phyloP scores from a whole-genome alignment of 75 land plant genomes.

The Chamaecyparis obtusa region DNA sequence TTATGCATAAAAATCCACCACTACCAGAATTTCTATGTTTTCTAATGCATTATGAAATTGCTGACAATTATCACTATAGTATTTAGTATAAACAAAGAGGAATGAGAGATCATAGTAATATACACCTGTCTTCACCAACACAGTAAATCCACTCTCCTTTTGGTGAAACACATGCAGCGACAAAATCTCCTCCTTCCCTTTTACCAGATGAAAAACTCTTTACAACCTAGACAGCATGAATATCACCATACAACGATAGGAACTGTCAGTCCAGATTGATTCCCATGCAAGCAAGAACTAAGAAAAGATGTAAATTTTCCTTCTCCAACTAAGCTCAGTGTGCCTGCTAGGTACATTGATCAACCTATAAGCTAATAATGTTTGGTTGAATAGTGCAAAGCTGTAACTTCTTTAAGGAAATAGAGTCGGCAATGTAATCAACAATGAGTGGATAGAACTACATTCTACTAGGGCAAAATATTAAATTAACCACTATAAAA shows the following conservation, averaged over 20 bases:
- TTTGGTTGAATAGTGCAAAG: background rate
- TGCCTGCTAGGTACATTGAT: background rate
- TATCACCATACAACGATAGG: constrained; percentile 1
- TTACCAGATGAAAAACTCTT: constrained; percentile 98
- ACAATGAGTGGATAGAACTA: background rate
- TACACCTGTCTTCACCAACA: constrained; percentile 93
- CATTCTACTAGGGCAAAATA: background rate
- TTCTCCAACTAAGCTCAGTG: background rate
- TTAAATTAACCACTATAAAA: background rate
- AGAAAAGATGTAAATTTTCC: background rate
- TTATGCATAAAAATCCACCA: background rate
- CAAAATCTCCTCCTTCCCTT: constrained; percentile 97
- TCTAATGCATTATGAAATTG: background rate
- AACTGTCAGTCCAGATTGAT: background rate
- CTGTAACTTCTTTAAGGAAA: background rate
- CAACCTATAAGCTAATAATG: background rate
- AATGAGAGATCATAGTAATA: background rate
- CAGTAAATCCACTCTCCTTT: constrained; percentile 99
- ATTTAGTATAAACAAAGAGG: background rate
- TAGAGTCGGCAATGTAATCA: background rate
- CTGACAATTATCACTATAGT: background rate
- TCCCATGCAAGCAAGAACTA: background rate
- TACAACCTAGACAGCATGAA: constrained; percentile 60
- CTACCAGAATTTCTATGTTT: background rate
- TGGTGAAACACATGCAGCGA: constrained; percentile 91